These are phyloP conservation scores for Aspergillus pseudotamarii DNA, from an alignment of 2,329 filamentous ascomycete genomes.

Conservation along the genomic window DNA sequence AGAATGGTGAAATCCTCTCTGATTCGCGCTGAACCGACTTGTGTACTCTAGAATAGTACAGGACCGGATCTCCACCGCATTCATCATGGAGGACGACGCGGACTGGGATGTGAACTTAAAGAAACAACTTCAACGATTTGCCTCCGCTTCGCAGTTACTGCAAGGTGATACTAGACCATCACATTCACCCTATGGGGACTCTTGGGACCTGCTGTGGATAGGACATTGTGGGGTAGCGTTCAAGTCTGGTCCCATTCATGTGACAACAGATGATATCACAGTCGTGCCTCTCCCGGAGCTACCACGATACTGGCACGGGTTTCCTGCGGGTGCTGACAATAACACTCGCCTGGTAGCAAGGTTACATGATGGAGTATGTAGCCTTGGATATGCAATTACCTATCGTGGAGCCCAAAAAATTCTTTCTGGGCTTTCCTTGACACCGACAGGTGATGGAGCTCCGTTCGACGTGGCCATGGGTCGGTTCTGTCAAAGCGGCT, in stretches of 20 bases:
- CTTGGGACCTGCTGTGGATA: constrained; percentile 45
- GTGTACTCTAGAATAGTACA: constrained; percentile 39
- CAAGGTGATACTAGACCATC: constrained; percentile 13
- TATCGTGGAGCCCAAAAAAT: constrained; percentile 7
- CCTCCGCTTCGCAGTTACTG: constrained; percentile 34
- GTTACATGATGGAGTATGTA: neutral
- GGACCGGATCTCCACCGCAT: no score
- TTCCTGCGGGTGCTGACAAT: neutral
- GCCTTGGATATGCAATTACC: neutral
- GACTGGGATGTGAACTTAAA: constrained; percentile 43
- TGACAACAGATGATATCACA: neutral
- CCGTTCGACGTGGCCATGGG: constrained; percentile 2
- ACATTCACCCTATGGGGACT: constrained; percentile 30
- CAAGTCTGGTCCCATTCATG: neutral
- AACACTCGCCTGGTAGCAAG: constrained; percentile 1
- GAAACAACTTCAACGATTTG: constrained; percentile 32
- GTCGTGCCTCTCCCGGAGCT: neutral
- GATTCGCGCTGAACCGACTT: neutral
- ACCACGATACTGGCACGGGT: constrained; percentile 2
- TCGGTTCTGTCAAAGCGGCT: neutral
- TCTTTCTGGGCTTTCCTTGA: neutral
- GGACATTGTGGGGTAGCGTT: constrained; percentile 35
- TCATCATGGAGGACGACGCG: constrained; percentile 47
- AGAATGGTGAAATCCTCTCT: neutral
- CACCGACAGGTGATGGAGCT: neutral